Evolutionary conservation across 139 green algal genomes (phyloP), one percentile per base, ranked within the genome.

Genomic region (Medakamo hakoo): DNA sequence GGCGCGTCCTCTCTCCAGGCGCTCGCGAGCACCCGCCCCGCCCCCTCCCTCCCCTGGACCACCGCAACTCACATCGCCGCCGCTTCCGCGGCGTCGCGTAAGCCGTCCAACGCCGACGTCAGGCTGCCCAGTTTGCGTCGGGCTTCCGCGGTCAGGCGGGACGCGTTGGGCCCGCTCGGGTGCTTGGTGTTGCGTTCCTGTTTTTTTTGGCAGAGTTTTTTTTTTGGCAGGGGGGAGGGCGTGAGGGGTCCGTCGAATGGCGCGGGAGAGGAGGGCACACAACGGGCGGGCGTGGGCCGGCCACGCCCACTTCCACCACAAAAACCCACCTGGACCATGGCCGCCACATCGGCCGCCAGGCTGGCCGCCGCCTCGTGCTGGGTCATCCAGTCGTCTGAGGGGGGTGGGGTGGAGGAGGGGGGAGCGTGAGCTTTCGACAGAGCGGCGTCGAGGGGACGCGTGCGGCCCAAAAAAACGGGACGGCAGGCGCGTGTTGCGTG

Each of bases 81-180:
- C 14, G 64, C 66, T 40, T 91, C 83, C 49, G 93, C 73, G 55
- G 63, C 65, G 29, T 69, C 67, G n/a, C 75, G 40, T 27, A 95
- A 72, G 57, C 24, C 70, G 27, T 94, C 83, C 27, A 91, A 27
- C 2, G 63, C 30, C 4, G 81, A 79, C 21, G 79, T 79, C 22
- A 95, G 64, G 0, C 78, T 84, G 28, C 81, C 85, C 27, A 95
- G 79, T 63, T 92, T 94, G 21, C 82, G 72, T n/a, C 88, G 71
- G 1, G 80, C 84, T 5, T 71, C 63, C 14, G 88, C 88, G 1
- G 87, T 92, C 27, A 91, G 74, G 1, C 86, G 76, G 1, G 81
- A 88, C 3, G 82, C 84, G 49, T 92, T 85, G 5, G 80, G 77
- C 1, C 82, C 84, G 18, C 82, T 66, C 3, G 81, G 65, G 60